These are phyloP conservation scores for Citrus australasica DNA, from an alignment of 345 rosid species.

Conservation along the genomic window DNA sequence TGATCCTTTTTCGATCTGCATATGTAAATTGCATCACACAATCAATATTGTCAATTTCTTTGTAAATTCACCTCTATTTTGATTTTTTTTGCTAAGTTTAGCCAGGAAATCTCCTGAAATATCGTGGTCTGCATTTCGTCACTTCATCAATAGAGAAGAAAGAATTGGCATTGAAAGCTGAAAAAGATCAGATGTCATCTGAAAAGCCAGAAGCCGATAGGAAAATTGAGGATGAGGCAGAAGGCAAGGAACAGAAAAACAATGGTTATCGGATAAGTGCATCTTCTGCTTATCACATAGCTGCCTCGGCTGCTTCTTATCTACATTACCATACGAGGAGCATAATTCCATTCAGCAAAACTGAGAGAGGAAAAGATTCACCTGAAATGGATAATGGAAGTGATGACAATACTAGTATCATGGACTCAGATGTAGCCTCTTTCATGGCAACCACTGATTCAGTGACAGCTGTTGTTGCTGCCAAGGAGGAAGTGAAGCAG, in stretches of 20 bases:
- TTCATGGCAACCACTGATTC: conserved; percentile 90
- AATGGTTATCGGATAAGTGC: conserved; percentile 42
- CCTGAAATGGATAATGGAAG: conserved; percentile 14
- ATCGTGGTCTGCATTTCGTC: conserved; percentile 55
- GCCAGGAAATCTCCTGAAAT: conserved; percentile 62
- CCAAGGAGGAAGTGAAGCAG: conserved; percentile 90
- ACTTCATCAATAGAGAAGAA: conserved; percentile 79
- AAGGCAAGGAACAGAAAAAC: conserved; percentile 31
- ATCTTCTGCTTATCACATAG: conserved; percentile 71
- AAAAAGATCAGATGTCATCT: conserved; percentile 24
- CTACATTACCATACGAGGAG: conserved; percentile 62
- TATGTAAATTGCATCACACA: not conserved
- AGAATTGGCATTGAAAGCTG: conserved; percentile 43
- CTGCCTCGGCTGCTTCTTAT: conserved; percentile 88
- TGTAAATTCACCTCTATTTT: not conserved
- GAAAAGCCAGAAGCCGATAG: conserved; percentile 40
- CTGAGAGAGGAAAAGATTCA: conserved; percentile 19
- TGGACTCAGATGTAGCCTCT: conserved; percentile 55
- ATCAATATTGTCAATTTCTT: not conserved
- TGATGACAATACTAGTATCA: conserved; percentile 23
- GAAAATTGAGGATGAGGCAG: conserved; percentile 22
- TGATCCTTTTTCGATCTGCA: not conserved
- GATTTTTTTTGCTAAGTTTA: conserved; percentile 22
- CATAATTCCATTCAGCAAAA: conserved; percentile 56
- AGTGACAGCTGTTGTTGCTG: conserved; percentile 94